These are phyloP conservation scores for Cyclotella cryptica DNA, from an alignment of 108 stramenopile species.

Conservation along the genomic window DNA sequence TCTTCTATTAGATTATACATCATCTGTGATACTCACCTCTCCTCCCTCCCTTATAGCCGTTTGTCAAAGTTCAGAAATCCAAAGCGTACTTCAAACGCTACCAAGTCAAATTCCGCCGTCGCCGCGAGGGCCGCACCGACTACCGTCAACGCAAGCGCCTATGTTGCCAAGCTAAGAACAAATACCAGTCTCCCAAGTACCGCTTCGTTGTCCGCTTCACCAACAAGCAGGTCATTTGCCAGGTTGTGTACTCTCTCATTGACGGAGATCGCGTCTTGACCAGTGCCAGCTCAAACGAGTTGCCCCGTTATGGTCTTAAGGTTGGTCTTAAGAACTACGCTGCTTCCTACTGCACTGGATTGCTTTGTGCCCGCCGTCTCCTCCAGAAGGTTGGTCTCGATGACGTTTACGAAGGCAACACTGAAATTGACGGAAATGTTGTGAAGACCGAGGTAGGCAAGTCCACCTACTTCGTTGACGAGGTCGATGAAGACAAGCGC, in stretches of 20 bases:
- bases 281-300: constrained; percentile 91
- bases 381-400: constrained; percentile 97
- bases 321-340: constrained; percentile 99
- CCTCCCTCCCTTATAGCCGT: constrained; percentile 33
- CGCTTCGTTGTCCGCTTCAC: constrained; percentile 97
- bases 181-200: constrained; percentile 99
- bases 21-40: too few relatives aligned
- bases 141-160: constrained; percentile 99
- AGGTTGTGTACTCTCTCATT: constrained; percentile 95
- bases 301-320: constrained; percentile 93
- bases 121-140: constrained; percentile 99
- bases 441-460: constrained; percentile 87
- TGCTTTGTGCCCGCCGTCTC: constrained; percentile 94
- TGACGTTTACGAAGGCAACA: constrained; percentile 93
- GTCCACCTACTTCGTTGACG: constrained; percentile 96
- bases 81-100: constrained; percentile 99
- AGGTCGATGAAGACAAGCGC: constrained; percentile 98
- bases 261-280: constrained; percentile 95
- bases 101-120: constrained; percentile 99
- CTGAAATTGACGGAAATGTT: constrained; percentile 89
- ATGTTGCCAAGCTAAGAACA: constrained; percentile 98
- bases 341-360: constrained; percentile 99
- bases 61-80: constrained; percentile 96
- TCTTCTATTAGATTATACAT: too few relatives aligned
- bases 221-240: constrained; percentile 93